A percentile compares a stretch with the other conserved stretches of the same genome.
Evolutionary conservation across 2,329 filamentous ascomycete species (phyloP).

Genomic region (Alternaria burnsii): DNA sequence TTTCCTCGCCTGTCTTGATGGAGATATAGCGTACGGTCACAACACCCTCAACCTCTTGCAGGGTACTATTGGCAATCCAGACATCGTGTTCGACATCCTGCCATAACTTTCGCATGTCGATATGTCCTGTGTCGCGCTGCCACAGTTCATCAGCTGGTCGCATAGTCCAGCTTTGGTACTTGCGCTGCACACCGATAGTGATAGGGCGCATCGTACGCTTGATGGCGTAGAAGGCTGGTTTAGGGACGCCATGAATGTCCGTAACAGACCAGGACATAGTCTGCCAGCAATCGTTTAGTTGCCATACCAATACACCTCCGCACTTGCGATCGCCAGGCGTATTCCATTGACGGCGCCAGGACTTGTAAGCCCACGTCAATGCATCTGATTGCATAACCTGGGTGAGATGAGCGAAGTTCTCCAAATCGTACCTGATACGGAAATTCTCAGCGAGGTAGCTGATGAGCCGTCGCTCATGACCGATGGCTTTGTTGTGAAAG

Average conservation of each 20-base stretch:
- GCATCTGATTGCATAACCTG: constrained; percentile 69
- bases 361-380: constrained; percentile 66
- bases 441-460: constrained; percentile 92
- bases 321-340: constrained; percentile 68
- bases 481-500: constrained; percentile 95
- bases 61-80: constrained; percentile 63
- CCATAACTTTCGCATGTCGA: constrained; percentile 33
- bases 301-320: constrained; percentile 80
- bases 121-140: constrained; percentile 40
- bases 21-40: constrained; percentile 63
- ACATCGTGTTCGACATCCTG: constrained; percentile 57
- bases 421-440: constrained; percentile 61
- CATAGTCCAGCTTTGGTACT: constrained; percentile 57
- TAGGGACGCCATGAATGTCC: constrained; percentile 79
- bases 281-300: constrained; percentile 87
- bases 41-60: constrained; percentile 54
- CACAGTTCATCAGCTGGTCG: constrained; percentile 51
- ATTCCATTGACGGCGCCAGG: constrained; percentile 80
- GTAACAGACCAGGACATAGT: constrained; percentile 81
- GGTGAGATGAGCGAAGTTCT: constrained; percentile 63
- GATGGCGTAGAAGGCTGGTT: constrained; percentile 79
- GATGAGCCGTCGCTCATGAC: constrained; percentile 84
- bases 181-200: constrained; percentile 65
- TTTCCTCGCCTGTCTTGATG: constrained; percentile 61
- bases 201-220: constrained; percentile 60